Percentiles rank a stretch among this genome's conserved stretches.
phyloP scores from a whole-genome alignment of 345 rosid genomes.

The Eucalyptus erythrocorys region DNA sequence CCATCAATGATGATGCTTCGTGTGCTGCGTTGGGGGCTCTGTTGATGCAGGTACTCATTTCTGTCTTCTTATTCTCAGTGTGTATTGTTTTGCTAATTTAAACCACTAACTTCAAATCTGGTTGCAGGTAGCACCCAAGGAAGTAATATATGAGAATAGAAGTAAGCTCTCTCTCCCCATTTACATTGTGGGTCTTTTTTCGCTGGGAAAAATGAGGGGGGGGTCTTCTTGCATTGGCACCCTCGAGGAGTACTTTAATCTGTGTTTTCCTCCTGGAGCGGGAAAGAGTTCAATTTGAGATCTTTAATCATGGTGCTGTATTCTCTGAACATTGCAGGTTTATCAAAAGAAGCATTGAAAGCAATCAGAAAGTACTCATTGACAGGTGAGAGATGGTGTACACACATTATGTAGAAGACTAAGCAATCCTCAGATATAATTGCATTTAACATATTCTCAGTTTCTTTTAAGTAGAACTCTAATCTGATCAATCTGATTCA shows the following conservation, averaged over 20 bases:
- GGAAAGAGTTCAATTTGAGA: not conserved
- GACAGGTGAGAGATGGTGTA: conserved; percentile 31
- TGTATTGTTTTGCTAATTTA: not conserved
- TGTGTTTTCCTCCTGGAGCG: not conserved
- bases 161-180: conserved; percentile 24
- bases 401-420: not conserved
- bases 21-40: conserved; percentile 80
- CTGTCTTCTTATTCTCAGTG: not conserved
- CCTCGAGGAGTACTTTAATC: not conserved
- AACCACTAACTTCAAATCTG: not conserved
- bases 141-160: conserved; percentile 69
- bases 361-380: conserved; percentile 66
- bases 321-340: conserved; percentile 39
- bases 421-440: not conserved
- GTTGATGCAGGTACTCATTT: conserved; percentile 73
- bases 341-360: conserved; percentile 77
- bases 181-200: not conserved
- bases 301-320: not conserved
- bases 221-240: not conserved
- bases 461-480: not conserved
- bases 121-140: conserved; percentile 82
- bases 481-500: not conserved
- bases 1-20: conserved; percentile 65
- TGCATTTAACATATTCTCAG: not conserved
- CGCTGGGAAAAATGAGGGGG: not conserved